Conservation (phyloP, 2,329 filamentous ascomycete species). For the Parascedosporium putredinis region DNA sequence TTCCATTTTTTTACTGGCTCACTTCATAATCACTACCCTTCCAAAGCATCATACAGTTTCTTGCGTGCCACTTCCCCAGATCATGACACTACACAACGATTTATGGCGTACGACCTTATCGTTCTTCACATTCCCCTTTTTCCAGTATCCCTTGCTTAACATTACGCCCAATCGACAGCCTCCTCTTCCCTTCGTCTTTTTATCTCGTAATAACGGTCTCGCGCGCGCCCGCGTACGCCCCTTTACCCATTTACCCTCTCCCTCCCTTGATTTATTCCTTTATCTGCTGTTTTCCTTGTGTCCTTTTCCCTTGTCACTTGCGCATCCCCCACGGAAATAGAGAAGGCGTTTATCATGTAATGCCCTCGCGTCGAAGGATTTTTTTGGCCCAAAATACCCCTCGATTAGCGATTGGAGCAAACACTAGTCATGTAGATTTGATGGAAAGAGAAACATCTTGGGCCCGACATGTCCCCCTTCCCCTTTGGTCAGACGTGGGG, state of each 20-base stretch:
- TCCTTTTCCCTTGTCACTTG: constrained; percentile 3
- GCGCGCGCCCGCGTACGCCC: too few species aligned
- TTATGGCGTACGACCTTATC: constrained; percentile 5
- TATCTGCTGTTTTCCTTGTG: background rate
- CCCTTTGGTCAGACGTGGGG: too few species aligned
- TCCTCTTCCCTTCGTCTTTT: background rate
- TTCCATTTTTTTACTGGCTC: background rate
- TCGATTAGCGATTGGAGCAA: constrained; percentile 1
- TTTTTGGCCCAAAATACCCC: background rate
- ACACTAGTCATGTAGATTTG: constrained; percentile 1
- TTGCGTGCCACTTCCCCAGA: background rate
- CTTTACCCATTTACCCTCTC: background rate
- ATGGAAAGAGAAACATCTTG: background rate
- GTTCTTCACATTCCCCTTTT: background rate
- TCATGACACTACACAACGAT: background rate
- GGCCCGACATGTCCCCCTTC: background rate
- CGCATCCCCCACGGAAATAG: background rate
- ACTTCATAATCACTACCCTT: background rate
- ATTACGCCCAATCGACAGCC: background rate
- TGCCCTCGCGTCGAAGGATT: constrained; percentile 2
- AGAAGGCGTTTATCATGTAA: constrained; percentile 3
- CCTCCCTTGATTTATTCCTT: background rate
- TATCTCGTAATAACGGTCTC: background rate
- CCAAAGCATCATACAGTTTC: background rate
- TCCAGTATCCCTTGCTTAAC: too few species aligned